Base-by-base conservation (phyloP, 495 filamentous ascomycete species). In the Lichenothelia convexa region DNA sequence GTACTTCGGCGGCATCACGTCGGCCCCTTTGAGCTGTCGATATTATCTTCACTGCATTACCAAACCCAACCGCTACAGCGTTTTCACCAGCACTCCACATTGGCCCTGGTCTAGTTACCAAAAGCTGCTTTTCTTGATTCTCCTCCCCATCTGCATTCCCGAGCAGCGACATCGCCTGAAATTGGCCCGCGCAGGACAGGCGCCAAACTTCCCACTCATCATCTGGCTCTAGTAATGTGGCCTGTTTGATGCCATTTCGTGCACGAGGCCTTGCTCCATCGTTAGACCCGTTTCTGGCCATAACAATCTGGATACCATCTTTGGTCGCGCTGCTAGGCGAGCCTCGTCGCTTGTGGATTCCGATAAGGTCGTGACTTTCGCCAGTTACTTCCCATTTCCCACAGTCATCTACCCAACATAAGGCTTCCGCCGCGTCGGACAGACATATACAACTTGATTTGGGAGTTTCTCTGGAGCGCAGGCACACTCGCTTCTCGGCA, bases 191-290 rank as follows among this genome's bases (percentile, higher is more conserved):
- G 1, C 51, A 40, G 16, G 67, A 64, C 34, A 78, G 60, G 7
- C 63, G 67, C 72, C 75, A 83, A 1, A 67, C 68, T 48, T 81
- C 74, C 75, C 75, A 83, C 13, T 55, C 58, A 30, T 63, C 59
- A 21, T 20, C 21, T 20, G 32, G 32, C 12, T 18, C 21, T 18
- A 35, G 42, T 34, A 31, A 21, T 41, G 38, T 40, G 24, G 37
- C 34, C 22, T 27, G 20, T 9, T 1, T 12, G 30, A 19, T 26
- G n/a, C 11, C 23, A 16, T 27, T 35, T 20, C 31, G 39, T 8
- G 18, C 11, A 3, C 30, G 27, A 12, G 21, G 24, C 8, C 19
- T 38, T 23, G 2, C 24, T 15, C 13, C 30, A 38, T 16, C 37
- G 5, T 17, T 17, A 19, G 27, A 20, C 34, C 4, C 27, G 23